Evolutionary conservation across 805 yeast species (phyloP), one percentile per base, ranked within the genome.

Genomic region (Lachancea cidri): DNA sequence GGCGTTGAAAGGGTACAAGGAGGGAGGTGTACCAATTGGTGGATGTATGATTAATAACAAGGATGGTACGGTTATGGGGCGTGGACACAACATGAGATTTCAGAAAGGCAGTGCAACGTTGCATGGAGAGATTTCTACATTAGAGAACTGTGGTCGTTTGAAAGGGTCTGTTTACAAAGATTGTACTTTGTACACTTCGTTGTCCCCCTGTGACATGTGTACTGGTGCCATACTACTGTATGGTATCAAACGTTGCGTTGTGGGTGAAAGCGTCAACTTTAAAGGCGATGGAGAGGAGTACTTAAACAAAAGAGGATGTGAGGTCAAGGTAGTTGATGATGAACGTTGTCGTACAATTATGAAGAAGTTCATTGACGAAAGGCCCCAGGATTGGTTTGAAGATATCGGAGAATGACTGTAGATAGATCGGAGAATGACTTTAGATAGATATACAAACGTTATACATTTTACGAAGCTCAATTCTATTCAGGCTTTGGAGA

Each of bases 121-220:
- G 44, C 98, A 91, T 55, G 98, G 96, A 16, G 98, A 91, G 60
- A 93, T 86, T 53, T 75, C 89, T 8, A 80, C 95, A 6, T 70
- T 93, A 44, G 96, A 88, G 57, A 81, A 85, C 48, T 94, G 96
- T 16, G 98, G 98, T 5, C 76, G 98, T 55, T 70, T 93, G 43
- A 80, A 81, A 17, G 97, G 89, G 4, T 71, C 72, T 17, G 77
- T 75, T 14, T 91, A 91, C 68, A 84, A 83, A 55, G 74, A 81
- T 47, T 83, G 96, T 52, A 93, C 98, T 39, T 75, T 87, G 76
- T 91, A 88, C 66, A 88, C 97, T 22, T 85, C 96, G 0, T 68
- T 91, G 50, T 85, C 95, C 5, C 97, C 98, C 3, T 91, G 98
- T 62, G 74, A 81, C 51, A 91, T 91, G 97, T 91, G 98, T 62